phyloP scores from a whole-genome alignment of 2,329 filamentous ascomycete genomes.

The Acephala macrosclerotiorum region DNA sequence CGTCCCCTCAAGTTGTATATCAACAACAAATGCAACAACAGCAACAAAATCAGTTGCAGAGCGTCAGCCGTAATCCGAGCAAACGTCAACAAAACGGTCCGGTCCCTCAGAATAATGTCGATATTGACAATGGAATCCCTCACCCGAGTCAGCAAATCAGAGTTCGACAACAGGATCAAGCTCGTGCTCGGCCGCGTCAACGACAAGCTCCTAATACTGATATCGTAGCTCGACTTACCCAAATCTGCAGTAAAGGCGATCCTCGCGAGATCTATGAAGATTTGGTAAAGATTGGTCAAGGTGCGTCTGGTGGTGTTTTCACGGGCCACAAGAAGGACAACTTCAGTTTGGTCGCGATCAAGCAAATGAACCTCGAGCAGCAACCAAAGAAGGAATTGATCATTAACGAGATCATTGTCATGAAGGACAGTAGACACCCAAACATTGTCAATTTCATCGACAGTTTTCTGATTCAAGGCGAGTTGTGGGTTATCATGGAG shows the following conservation, averaged over 20 bases:
- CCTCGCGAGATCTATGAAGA: slow-evolving; percentile 87
- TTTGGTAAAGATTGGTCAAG: slow-evolving; percentile 95
- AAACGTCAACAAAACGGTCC: slow-evolving; percentile 69
- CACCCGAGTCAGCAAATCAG: slow-evolving; percentile 42
- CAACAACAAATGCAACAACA: slow-evolving; percentile 76
- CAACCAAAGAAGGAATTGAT: slow-evolving; percentile 99
- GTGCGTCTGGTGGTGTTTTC: slow-evolving; percentile 94
- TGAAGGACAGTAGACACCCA: slow-evolving; percentile 98
- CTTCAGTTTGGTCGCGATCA: slow-evolving; percentile 93
- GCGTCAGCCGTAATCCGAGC: slow-evolving; percentile 76
- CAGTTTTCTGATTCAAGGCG: slow-evolving; percentile 87
- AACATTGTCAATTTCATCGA: slow-evolving; percentile 99
- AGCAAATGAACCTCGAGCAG: slow-evolving; percentile 99
- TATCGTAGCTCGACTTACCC: slow-evolving; percentile 81
- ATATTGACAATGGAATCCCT: slow-evolving; percentile 45
- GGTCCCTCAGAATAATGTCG: slow-evolving; percentile 42
- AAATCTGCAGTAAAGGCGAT: slow-evolving; percentile 90
- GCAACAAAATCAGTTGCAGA: slow-evolving; percentile 84
- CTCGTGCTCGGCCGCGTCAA: slow-evolving; percentile 61
- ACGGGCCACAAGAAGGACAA: slow-evolving; percentile 86
- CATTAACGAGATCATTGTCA: slow-evolving; percentile 98
- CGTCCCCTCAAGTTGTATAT: slow-evolving; percentile 52
- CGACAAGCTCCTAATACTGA: slow-evolving; percentile 84
- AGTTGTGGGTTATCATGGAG: slow-evolving; percentile 99
- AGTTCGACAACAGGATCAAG: slow-evolving; percentile 6